Evolutionary conservation across 2,329 filamentous ascomycete genomes (phyloP).

Genomic region (Arachnomyces sp.): DNA sequence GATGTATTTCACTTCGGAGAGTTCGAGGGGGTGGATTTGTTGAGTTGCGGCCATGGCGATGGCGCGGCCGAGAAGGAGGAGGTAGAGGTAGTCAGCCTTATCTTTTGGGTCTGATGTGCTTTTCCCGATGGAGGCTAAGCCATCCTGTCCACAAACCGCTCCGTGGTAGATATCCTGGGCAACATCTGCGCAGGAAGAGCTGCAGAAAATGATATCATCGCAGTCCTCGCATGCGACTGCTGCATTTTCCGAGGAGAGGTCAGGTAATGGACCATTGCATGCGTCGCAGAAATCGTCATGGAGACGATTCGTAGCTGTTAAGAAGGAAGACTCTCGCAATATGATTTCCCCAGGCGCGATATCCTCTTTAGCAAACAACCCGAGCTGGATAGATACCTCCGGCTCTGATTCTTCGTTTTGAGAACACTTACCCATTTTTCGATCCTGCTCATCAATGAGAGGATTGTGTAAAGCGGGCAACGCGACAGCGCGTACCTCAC

Average conservation of each 20-base stretch:
- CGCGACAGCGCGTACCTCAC: constrained; percentile 66
- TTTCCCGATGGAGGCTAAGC: constrained; percentile 49
- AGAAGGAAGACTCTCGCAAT: constrained; percentile 70
- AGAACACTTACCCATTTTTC: constrained; percentile 5
- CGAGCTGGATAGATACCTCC: constrained; percentile 61
- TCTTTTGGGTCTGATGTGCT: constrained; percentile 50
- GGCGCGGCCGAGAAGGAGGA: constrained; percentile 50
- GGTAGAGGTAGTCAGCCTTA: constrained; percentile 51
- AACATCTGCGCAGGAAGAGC: constrained; percentile 46
- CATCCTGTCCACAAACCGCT: constrained; percentile 47
- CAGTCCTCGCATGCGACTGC: constrained; percentile 46
- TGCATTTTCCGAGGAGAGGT: constrained; percentile 34
- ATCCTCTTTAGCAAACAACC: constrained; percentile 78
- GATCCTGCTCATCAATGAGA: constrained; percentile 13
- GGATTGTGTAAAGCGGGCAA: constrained; percentile 59
- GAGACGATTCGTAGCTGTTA: constrained; percentile 82
- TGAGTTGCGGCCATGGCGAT: constrained; percentile 56
- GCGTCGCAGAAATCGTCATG: constrained; percentile 86
- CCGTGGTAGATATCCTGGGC: constrained; percentile 51
- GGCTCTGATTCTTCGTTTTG: constrained; percentile 14
- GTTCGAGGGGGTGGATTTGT: constrained; percentile 48
- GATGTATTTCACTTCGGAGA: constrained; percentile 55
- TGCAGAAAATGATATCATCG: constrained; percentile 54
- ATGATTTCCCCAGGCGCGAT: constrained; percentile 68
- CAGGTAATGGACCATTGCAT: constrained; percentile 66